Conservation (phyloP, 108 stramenopile species). For the Discostella stelligeroides region DNA sequence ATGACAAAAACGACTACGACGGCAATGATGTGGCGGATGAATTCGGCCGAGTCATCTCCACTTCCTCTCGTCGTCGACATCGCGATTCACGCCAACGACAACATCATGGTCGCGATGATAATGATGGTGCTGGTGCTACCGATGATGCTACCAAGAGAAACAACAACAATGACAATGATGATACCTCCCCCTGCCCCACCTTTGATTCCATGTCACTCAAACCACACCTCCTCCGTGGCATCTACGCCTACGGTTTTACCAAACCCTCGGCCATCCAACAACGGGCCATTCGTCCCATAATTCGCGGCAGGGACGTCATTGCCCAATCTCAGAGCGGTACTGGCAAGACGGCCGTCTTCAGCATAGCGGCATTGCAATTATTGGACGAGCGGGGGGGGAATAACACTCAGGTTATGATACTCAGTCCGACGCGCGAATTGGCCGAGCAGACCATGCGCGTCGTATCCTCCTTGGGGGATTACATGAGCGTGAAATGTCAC, state of each 20-base stretch:
- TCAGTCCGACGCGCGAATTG: slow-evolving; percentile 97
- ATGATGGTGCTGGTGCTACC: background rate
- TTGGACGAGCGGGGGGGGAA: slow-evolving; percentile 71
- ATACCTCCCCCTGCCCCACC: slow-evolving; percentile 68
- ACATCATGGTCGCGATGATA: slow-evolving; percentile 11
- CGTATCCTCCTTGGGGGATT: slow-evolving; percentile 91
- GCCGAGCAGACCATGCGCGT: slow-evolving; percentile 98
- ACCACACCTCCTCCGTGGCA: slow-evolving; percentile 80
- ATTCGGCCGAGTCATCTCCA: slow-evolving; percentile 21
- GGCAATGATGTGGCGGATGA: slow-evolving; percentile 15
- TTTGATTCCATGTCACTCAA: slow-evolving; percentile 89
- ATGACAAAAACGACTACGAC: slow-evolving; percentile 13
- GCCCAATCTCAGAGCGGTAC: slow-evolving; percentile 98
- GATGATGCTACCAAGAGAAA: background rate
- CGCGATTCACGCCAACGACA: slow-evolving; percentile 17
- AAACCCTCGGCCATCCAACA: slow-evolving; percentile 98
- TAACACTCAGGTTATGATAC: slow-evolving; percentile 91
- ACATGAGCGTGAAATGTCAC: slow-evolving; percentile 96
- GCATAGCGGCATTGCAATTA: slow-evolving; percentile 91
- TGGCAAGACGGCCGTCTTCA: slow-evolving; percentile 97
- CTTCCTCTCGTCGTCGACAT: slow-evolving; percentile 9
- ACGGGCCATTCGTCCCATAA: slow-evolving; percentile 96
- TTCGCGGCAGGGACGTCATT: slow-evolving; percentile 95
- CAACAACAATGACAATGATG: slow-evolving; percentile 10
- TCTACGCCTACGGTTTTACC: slow-evolving; percentile 98